phyloP scores from a whole-genome alignment of 2,329 filamentous ascomycete species.

The Blumeriella jaapii region DNA sequence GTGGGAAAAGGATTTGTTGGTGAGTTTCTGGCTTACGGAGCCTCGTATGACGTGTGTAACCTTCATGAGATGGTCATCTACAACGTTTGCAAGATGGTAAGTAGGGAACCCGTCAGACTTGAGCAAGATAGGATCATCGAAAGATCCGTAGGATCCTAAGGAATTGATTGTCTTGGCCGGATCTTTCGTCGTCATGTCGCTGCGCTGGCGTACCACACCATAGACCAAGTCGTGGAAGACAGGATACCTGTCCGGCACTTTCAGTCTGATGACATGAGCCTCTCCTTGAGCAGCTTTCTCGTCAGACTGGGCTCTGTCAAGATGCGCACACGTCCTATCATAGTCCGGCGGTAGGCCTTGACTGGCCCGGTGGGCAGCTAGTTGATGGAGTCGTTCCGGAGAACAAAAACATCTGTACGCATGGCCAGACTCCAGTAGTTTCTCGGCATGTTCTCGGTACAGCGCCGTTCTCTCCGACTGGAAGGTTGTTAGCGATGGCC shows the following conservation, averaged over 20 bases:
- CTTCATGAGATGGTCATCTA: conserved; percentile 90
- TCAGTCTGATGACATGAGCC: conserved; percentile 66
- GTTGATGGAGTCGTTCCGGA: conserved; percentile 53
- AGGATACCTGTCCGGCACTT: conserved; percentile 48
- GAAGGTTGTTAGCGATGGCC: conserved; percentile 9
- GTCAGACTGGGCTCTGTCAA: conserved; percentile 56
- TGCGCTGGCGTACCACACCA: conserved; percentile 46
- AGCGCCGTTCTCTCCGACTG: conserved; percentile 68
- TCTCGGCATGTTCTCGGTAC: conserved; percentile 60
- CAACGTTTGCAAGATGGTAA: conserved; percentile 93
- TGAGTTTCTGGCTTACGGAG: conserved; percentile 39
- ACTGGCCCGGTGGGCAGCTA: conserved; percentile 51
- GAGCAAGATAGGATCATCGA: conserved; percentile 77
- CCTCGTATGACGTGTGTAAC: conserved; percentile 94
- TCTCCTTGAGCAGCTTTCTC: conserved; percentile 59
- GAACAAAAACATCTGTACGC: conserved; percentile 95
- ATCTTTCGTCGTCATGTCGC: no score
- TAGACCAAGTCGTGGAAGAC: conserved; percentile 71
- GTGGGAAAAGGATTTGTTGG: background rate
- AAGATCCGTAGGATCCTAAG: conserved; percentile 23
- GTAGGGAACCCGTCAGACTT: conserved; percentile 91
- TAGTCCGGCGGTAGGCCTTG: conserved; percentile 49
- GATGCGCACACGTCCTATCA: conserved; percentile 60
- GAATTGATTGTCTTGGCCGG: no score
- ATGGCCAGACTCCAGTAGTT: conserved; percentile 56